phyloP scores from a whole-genome alignment of 768 basidiomycete genomes.

The Rhizopogon rudus region DNA sequence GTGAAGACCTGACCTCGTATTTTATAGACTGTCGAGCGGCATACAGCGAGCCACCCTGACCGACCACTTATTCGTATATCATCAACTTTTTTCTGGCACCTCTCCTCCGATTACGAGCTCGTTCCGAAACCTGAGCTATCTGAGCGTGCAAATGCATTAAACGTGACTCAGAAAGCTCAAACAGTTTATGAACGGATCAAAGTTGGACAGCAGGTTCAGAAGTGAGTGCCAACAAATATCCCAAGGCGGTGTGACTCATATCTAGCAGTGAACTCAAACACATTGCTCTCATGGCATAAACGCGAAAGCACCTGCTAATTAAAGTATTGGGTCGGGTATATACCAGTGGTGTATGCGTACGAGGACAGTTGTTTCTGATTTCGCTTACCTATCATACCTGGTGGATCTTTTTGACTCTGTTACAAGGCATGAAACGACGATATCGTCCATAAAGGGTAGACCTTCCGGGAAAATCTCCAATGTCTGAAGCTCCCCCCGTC shows the following conservation, averaged over 20 bases:
- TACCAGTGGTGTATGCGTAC: neutral
- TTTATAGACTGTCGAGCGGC: conserved; percentile 55
- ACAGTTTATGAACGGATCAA: conserved; percentile 66
- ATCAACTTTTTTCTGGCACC: conserved; percentile 94
- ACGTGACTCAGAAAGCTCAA: conserved; percentile 27
- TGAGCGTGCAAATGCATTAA: conserved; percentile 40
- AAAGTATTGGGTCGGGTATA: neutral
- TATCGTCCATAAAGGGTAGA: neutral
- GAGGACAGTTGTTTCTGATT: neutral
- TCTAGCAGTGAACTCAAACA: conserved; percentile 66
- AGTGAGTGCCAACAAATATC: conserved; percentile 38
- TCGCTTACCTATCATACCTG: neutral
- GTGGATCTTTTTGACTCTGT: neutral
- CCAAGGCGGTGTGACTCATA: conserved; percentile 6
- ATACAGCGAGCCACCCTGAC: conserved; percentile 53
- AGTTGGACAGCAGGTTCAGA: conserved; percentile 85
- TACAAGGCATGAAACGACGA: neutral
- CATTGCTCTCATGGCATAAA: conserved; percentile 73
- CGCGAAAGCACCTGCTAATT: neutral
- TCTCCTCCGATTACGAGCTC: conserved; percentile 82
- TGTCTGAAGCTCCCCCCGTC: neutral
- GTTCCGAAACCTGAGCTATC: conserved; percentile 53
- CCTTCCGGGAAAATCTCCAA: neutral
- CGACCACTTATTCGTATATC: conserved; percentile 95
- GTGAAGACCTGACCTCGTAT: neutral